Base-by-base conservation (phyloP, 305 asterid genomes). In the Fraxinus ornus region DNA sequence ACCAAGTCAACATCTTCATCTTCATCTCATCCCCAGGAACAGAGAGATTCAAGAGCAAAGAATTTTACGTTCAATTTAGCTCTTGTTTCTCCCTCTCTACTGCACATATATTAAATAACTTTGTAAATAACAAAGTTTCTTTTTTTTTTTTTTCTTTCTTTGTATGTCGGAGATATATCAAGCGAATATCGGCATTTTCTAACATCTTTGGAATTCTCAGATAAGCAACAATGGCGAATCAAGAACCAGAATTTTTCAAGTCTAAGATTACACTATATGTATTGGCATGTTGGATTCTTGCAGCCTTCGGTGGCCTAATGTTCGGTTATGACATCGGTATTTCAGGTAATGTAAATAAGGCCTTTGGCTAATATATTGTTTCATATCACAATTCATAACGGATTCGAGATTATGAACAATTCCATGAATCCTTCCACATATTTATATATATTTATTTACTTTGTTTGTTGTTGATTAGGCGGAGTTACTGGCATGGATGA, bases 401-500 rank as follows among this genome's bases (percentile, higher is more conserved):
- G 49, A 41, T 41, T 41, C 15, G 3, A 41, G 15, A 41, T 41
- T 41, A 9, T 41, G 49, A 41, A 41, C 49, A 0, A 7, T 55
- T 2, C 15, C 49, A 41, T 41, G 49, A 41, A 41, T 41, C 49
- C 49, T 2, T 33, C 32, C 19, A 0, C 57, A 13, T 47, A 47
- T 47, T 13, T 47, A 3, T 47, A 13, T 15, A 3, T 47, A 13
- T 47, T 47, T 47, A 47, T 47, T 47, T 47, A 12, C 57, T 47
- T 47, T 13, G 19, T 47, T 47, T 12, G 6, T 47, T 13, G 57
- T 41, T 0, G 49, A 9, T 41, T 12, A 92, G 94, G 94, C 68
- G 94, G 97, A 71, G 93, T 91, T 32, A 86, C 93, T 0, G 89
- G 89, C 1, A 91, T 91, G 97, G 95, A 92, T 68, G 94, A 92